Base-by-base conservation (phyloP, 805 yeast genomes). In the Kodamaea fukazawae region DNA sequence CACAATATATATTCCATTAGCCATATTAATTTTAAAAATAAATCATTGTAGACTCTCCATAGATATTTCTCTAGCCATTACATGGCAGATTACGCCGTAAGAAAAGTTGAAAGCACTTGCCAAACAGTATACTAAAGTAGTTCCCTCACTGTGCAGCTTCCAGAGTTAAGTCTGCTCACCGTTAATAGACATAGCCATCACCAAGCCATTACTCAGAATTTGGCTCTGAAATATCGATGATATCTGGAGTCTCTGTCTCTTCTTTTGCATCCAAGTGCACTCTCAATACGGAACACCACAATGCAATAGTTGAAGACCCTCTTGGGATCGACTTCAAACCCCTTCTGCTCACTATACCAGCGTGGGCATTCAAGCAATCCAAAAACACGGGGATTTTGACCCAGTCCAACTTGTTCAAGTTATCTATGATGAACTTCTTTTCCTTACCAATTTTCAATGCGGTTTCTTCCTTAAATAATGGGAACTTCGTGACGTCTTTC, bases 321-420 rank as follows among this genome's bases (percentile, higher is more conserved):
- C 70, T 66, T 0, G 79, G 70, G 35, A 74, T 70, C 15, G 66
- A 67, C 25, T 61, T 56, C 2, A 78, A 63, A 0, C 89, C 89
- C 41, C 81, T 70, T 46, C 98, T 71, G 12, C 91, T 87, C 12
- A 88, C 85, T 38, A 91, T 86, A 3, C 85, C 86, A 43, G 85
- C 96, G 55, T 90, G 98, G 0, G 97, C 81, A 58, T 89, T 88
- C 53, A 83, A 67, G 12, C 83, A 73, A 46, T 79, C 81, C 34
- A 90, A 70, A 48, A 77, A 79, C 2, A 83, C 81, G 0, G 93
- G 85, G 31, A 86, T 73, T 55, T 90, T 87, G 35, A 77, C 66
- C 96, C 96, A 90, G 2, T 73, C 70, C 16, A 91, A 57, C 14
- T 59, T 50, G 58, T 86, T 85, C 54, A 90, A 65, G 46, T 76